Percentiles rank a stretch among this genome's conserved stretches.
phyloP scores from a whole-genome alignment of 2,329 filamentous ascomycete species.

The Colletotrichum sp. region DNA sequence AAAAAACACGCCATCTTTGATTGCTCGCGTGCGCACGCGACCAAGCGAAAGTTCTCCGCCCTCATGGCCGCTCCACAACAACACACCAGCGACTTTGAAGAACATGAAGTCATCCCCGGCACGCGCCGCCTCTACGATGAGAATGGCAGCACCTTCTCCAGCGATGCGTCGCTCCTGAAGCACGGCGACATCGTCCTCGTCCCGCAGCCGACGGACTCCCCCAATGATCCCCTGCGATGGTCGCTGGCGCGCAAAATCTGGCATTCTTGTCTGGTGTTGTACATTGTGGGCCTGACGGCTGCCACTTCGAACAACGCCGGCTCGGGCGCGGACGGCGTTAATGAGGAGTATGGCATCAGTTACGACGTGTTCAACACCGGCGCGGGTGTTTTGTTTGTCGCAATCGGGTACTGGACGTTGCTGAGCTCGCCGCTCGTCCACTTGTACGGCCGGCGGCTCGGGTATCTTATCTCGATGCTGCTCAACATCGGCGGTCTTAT shows the following conservation, averaged over 20 bases:
- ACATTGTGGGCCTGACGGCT: constrained; percentile 59
- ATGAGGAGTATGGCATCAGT: constrained; percentile 53
- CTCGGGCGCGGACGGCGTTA: constrained; percentile 54
- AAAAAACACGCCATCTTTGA: neutral
- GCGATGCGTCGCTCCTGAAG: constrained; percentile 20
- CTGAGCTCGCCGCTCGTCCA: constrained; percentile 57
- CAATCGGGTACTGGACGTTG: constrained; percentile 61
- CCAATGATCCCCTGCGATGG: constrained; percentile 60
- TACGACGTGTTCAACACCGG: constrained; percentile 60
- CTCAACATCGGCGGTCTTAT: constrained; percentile 55
- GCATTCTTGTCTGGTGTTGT: constrained; percentile 56
- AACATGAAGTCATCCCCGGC: constrained; percentile 13
- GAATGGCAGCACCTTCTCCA: neutral
- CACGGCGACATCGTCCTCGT: constrained; percentile 54
- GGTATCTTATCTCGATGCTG: constrained; percentile 58
- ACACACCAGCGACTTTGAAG: neutral
- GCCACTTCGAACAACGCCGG: constrained; percentile 62
- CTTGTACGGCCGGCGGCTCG: constrained; percentile 58
- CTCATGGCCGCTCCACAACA: constrained; percentile 13
- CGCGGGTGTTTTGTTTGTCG: constrained; percentile 61
- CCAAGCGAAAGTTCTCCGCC: neutral
- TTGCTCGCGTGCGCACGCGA: neutral
- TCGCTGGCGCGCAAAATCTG: constrained; percentile 48
- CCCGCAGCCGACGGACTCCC: constrained; percentile 57
- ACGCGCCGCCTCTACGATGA: constrained; percentile 18